A percentile compares a stretch with the other conserved stretches of the same genome.
These are phyloP conservation scores for Quercus berberidifolia DNA, from an alignment of 306 rosid species.

Conservation along the genomic window DNA sequence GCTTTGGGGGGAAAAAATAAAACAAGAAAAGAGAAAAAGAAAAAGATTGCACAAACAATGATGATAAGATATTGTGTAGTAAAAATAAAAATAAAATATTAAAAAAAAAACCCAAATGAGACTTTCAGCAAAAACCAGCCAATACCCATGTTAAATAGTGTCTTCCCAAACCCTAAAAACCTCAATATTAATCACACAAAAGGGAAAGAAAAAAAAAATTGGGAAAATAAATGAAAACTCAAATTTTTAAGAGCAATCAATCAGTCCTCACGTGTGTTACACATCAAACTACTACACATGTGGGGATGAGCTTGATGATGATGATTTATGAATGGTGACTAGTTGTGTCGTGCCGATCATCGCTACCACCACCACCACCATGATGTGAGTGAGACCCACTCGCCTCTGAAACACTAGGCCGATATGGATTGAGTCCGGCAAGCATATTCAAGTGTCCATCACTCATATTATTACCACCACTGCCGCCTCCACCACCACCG, in stretches of 20 bases:
- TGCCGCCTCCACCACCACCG: constrained; percentile 14
- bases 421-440: constrained; percentile 63
- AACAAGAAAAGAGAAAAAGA: constrained; percentile 1
- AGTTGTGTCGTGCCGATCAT: constrained; percentile 55
- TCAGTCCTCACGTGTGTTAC: constrained; percentile 87
- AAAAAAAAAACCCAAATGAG: constrained; percentile 1
- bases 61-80: constrained; percentile 54
- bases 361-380: constrained; percentile 35
- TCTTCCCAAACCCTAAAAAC: constrained; percentile 57
- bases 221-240: constrained; percentile 33
- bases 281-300: constrained; percentile 62
- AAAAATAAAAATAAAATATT: constrained; percentile 41
- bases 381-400: constrained; percentile 78
- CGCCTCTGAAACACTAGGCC: constrained; percentile 57
- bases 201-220: constrained; percentile 10
- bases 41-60: constrained; percentile 54
- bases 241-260: constrained; percentile 51
- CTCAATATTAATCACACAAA: constrained; percentile 57
- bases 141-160: constrained; percentile 47
- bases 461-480: constrained; percentile 22
- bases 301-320: constrained; percentile 22
- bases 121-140: constrained; percentile 16
- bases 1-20: not conserved
- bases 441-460: constrained; percentile 74
- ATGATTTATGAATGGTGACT: constrained; percentile 60